Evolutionary conservation across 2,329 filamentous ascomycete species (phyloP), one percentile per base, ranked within the genome.

Genomic region (Aspergillus sp.): DNA sequence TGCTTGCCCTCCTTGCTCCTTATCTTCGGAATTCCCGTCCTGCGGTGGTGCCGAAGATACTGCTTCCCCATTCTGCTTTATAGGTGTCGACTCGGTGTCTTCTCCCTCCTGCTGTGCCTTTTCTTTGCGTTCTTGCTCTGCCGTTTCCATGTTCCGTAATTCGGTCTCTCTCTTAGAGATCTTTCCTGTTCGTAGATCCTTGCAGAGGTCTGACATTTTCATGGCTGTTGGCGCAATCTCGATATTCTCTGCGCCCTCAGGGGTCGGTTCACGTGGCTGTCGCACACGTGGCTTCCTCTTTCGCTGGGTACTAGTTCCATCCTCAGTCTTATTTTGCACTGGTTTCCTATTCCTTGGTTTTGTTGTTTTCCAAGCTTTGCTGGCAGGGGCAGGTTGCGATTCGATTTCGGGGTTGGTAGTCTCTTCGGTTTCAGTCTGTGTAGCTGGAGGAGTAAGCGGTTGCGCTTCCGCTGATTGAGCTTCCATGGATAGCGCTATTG

Each of bases 121-220:
- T 49, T 69, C 61, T 49, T 70, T 73, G 47, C 61, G 61, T 49
- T 69, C 72, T 27, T 78, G 72, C 49, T 81, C 79, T 2, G 68
- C 73, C 69, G 76, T 74, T 54, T 84, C 76, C 48, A 83, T 74
- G 47, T 73, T 72, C 7, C 76, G 75, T 65, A 85, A 72, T 53
- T 78, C 74, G 46, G 71, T 75, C 55, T 83, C 81, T 5, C 75
- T 73, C 49, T 75, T 73, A 0, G 81, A 84, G 35, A 75, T 74
- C 53, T 74, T 79, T 41, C 81, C 81, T 1, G 72, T 72, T n/a
- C 71, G 67, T 32, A 73, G 64, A 53, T 79, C 77, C 45, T 71
- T 74, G 54, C 74, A 78, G 2, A 84, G 63, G 41, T 80, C 76
- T 27, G 71, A 74, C 81, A 85, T 84, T 45, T 74, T 80, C 3